phyloP scores from a whole-genome alignment of 2,329 filamentous ascomycete genomes.

The Alternaria tenuissima region DNA sequence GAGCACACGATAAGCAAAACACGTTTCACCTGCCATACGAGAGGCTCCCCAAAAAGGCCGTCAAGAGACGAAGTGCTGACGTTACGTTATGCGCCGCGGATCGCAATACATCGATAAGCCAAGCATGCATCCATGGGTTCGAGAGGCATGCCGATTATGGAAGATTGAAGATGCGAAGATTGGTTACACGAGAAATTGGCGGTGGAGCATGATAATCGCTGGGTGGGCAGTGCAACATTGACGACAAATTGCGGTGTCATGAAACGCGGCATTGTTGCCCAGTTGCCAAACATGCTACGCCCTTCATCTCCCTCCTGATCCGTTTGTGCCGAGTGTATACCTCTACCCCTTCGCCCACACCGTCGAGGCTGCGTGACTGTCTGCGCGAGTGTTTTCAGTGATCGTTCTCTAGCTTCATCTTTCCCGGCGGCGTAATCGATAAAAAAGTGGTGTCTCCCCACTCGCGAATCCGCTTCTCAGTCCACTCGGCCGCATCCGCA shows the following conservation, averaged over 20 bases:
- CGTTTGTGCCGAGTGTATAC: conserved; percentile 1
- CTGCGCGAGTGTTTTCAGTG: not conserved
- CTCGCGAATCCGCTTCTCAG: conserved; percentile 16
- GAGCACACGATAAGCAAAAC: conserved; percentile 2
- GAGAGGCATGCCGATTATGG: not conserved
- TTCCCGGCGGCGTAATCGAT: conserved; percentile 30
- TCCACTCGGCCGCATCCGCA: conserved; percentile 21
- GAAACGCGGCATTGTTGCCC: conserved; percentile 29
- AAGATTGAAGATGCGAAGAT: conserved; percentile 4
- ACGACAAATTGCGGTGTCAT: conserved; percentile 35
- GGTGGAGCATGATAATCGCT: conserved; percentile 12
- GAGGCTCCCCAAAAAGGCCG: not conserved
- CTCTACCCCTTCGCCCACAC: conserved; percentile 4
- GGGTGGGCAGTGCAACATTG: conserved; percentile 22
- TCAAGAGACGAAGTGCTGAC: not conserved
- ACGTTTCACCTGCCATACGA: not conserved
- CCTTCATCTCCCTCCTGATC: conserved; percentile 29
- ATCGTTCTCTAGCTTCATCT: conserved; percentile 7
- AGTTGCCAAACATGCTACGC: conserved; percentile 19
- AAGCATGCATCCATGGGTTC: not conserved
- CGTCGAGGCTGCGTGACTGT: not conserved
- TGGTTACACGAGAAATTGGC: conserved; percentile 13
- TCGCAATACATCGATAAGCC: conserved; percentile 5
- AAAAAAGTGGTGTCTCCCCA: conserved; percentile 24
- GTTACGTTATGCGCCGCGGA: not conserved